phyloP scores from a whole-genome alignment of 139 green algal genomes.

The Protoeuglena noctilucae region DNA sequence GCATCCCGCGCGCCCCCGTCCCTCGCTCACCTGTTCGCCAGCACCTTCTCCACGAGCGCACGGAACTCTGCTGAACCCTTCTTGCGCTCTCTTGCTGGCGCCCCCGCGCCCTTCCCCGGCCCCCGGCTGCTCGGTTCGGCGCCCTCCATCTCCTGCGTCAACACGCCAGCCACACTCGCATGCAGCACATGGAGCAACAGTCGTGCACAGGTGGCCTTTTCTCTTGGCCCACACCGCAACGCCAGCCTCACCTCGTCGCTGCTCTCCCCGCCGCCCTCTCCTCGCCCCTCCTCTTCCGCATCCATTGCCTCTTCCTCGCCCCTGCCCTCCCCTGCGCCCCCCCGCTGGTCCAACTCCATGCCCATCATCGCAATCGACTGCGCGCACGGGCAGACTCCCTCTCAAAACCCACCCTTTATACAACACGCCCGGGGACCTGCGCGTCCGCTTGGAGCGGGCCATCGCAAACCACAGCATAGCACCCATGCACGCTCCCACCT shows the following conservation, averaged over 20 bases:
- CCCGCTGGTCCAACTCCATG: not conserved
- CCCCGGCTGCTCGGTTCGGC: not conserved
- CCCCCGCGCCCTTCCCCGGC: not conserved
- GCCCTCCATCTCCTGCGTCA: conserved; percentile 2
- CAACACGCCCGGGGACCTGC: not conserved
- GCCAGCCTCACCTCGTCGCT: not conserved
- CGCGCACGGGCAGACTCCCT: conserved; percentile 15
- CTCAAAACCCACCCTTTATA: not conserved
- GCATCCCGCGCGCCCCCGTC: conserved; percentile 5
- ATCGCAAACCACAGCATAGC: not conserved
- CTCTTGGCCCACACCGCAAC: too few relatives aligned
- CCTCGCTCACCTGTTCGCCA: conserved; percentile 14
- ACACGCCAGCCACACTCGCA: too few relatives aligned
- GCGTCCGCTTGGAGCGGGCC: conserved; percentile 5
- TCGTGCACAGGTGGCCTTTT: too few relatives aligned
- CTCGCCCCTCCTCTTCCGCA: not conserved
- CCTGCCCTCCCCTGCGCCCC: not conserved
- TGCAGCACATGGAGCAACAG: too few relatives aligned
- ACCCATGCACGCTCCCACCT: not conserved
- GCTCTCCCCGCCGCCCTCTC: not conserved
- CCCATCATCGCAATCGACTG: conserved; percentile 7
- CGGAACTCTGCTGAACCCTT: conserved; percentile 44
- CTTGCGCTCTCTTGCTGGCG: not conserved
- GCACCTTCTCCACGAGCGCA: conserved; percentile 9
- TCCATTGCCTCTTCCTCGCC: not conserved